These are phyloP conservation scores for Aspergillus sp. DNA, from an alignment of 2,329 filamentous ascomycete species.

Conservation along the genomic window DNA sequence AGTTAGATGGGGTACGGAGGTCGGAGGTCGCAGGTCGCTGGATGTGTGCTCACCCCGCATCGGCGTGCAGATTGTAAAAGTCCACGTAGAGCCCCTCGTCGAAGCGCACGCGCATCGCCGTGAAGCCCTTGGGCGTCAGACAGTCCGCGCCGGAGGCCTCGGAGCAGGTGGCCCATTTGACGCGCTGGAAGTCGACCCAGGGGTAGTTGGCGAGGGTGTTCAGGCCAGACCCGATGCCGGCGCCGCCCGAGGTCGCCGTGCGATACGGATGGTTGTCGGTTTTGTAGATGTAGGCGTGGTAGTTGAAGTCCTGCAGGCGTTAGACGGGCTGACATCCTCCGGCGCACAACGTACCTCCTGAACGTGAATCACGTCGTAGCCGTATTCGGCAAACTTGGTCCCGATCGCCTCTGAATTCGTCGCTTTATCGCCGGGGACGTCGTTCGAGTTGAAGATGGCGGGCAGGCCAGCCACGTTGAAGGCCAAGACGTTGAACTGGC, in stretches of 20 bases:
- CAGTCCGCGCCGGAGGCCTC: slow-evolving; percentile 59
- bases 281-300: slow-evolving; percentile 62
- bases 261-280: slow-evolving; percentile 52
- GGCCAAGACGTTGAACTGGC: slow-evolving; percentile 53
- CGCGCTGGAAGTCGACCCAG: slow-evolving; percentile 56
- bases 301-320: slow-evolving; percentile 59
- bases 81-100: slow-evolving; percentile 58
- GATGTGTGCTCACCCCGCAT: slow-evolving; percentile 52
- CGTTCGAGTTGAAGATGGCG: slow-evolving; percentile 54
- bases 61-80: slow-evolving; percentile 66
- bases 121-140: slow-evolving; percentile 69
- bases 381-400: slow-evolving; percentile 54
- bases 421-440: slow-evolving; percentile 61
- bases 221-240: slow-evolving; percentile 61
- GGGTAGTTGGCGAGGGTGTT: slow-evolving; percentile 62
- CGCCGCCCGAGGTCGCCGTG: slow-evolving; percentile 65
- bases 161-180: slow-evolving; percentile 56
- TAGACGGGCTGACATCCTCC: neutral
- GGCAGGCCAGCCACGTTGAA: slow-evolving; percentile 64
- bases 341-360: slow-evolving; percentile 49
- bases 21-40: fast-evolving
- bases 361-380: slow-evolving; percentile 62
- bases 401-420: slow-evolving; percentile 60
- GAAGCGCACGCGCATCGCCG: slow-evolving; percentile 60
- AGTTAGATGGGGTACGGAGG: too few relatives aligned